These are phyloP conservation scores for Bromus sterilis DNA, from an alignment of 176 grass and related monocot species.

Conservation along the genomic window DNA sequence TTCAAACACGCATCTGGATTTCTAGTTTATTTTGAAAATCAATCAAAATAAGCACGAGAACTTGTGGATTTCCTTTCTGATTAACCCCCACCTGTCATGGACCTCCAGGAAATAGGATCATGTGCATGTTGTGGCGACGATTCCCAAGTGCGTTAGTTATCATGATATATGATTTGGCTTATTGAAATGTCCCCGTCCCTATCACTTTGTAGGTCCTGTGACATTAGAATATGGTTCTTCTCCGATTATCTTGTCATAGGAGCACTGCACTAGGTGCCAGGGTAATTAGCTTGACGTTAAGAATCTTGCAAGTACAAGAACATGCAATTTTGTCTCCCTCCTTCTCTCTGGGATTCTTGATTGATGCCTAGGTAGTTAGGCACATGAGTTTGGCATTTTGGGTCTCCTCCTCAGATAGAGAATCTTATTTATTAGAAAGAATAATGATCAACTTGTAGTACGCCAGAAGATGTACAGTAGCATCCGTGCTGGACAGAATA, in stretches of 20 bases:
- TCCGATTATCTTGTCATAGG: not conserved
- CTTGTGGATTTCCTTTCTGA: not conserved
- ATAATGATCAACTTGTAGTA: too few species aligned
- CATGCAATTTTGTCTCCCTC: not conserved
- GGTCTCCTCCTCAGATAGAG: too few species aligned
- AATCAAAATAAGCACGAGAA: too few species aligned
- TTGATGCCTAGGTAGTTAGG: too few species aligned
- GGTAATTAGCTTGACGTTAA: not conserved
- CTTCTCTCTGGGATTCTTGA: not conserved
- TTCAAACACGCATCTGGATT: too few species aligned
- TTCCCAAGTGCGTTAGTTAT: not conserved
- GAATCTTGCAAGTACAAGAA: not conserved
- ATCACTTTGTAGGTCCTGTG: not conserved
- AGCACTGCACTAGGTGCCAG: not conserved
- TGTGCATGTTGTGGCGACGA: not conserved
- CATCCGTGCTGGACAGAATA: too few species aligned
- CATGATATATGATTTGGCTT: not conserved
- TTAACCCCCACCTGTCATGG: not conserved
- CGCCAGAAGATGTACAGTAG: too few species aligned
- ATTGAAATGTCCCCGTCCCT: conserved; percentile 6
- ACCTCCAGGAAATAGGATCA: too few species aligned
- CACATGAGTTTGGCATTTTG: too few species aligned
- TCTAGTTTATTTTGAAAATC: too few species aligned
- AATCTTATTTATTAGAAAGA: too few species aligned
- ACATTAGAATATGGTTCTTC: not conserved